Base-by-base conservation (phyloP, 2,329 filamentous ascomycete species). In the Gyromitra esculenta region DNA sequence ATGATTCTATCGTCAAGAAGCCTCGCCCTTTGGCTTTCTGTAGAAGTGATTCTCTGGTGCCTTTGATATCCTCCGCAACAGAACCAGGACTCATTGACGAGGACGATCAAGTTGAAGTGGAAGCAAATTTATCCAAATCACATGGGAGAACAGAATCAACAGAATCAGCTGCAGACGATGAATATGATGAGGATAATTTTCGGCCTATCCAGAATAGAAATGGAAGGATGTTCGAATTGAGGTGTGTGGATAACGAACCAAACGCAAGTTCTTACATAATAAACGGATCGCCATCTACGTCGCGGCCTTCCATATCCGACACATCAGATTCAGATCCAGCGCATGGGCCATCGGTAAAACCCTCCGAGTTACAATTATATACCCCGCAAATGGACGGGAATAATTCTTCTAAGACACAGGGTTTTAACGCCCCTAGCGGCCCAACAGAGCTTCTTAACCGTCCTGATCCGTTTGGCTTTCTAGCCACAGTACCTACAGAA, bases 381-480 rank as follows among this genome's bases (percentile, higher is more conserved):
- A 54, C 41, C 9, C 67, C 18, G 18, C 67, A 70, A 60, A 5
- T 54, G 7, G 56, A 70, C 15, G 67, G 43, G 25, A 60, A 37
- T 25, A 13, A 5, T 25, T 5, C n/a, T 39, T 69, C 41, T 8
- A 25, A 21, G 41, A 3, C 31, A 50, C 66, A 8, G 15, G 25
- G 43, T 5, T 54, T 18, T 50, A 50, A n/a, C 48, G 31, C 25
- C 5, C 18, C 37, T 11, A 48, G 11, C 18, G 11, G 18, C 57
- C 31, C 25, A 52, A 8, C 6, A 6, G 56, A 60, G 8, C 21
- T 48, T 8, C 21, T 66, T 21, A 11, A 5, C 2, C 21, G 13
- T 2, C 41, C 64, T 31, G 71, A 74, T 39, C 71, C 71, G 0
- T 74, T 74, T 63, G 71, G 71, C 5, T 2, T 74, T 9, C 71